Percentiles rank a stretch among this genome's conserved stretches.
phyloP scores from a whole-genome alignment of 2,329 filamentous ascomycete species.

The Madurella mycetomatis region DNA sequence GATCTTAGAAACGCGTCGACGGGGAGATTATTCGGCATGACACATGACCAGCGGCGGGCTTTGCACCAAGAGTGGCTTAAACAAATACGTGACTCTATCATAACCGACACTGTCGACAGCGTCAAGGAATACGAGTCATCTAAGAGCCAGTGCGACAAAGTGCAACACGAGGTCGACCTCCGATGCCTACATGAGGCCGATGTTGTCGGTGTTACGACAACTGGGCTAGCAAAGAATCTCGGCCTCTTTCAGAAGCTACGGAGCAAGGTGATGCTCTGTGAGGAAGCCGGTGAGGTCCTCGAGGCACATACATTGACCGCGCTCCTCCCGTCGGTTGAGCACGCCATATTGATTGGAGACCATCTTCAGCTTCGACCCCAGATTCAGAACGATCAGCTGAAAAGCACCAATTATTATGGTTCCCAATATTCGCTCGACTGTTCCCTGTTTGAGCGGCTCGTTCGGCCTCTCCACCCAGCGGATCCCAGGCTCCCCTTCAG shows the following conservation, averaged over 20 bases:
- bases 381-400: conserved; percentile 44
- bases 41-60: background rate
- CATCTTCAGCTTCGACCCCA: conserved; percentile 58
- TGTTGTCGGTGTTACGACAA: conserved; percentile 58
- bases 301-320: conserved; percentile 60
- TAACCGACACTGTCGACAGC: conserved; percentile 1
- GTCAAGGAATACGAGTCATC: background rate
- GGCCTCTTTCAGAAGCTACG: conserved; percentile 44
- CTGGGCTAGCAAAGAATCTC: conserved; percentile 51
- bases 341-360: conserved; percentile 62
- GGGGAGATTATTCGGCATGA: background rate
- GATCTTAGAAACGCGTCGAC: background rate
- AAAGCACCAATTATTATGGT: conserved; percentile 37
- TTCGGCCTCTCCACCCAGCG: conserved; percentile 20
- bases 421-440: conserved; percentile 50
- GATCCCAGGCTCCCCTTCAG: conserved; percentile 29
- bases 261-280: conserved; percentile 57
- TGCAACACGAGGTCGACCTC: conserved; percentile 32
- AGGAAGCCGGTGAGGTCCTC: conserved; percentile 66
- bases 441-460: conserved; percentile 54
- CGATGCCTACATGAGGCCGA: conserved; percentile 37
- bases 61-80: background rate
- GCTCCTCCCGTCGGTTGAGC: conserved; percentile 53
- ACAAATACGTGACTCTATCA: background rate
- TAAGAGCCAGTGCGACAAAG: conserved; percentile 16